Evolutionary conservation across 2,329 filamentous ascomycete genomes (phyloP).

Genomic region (Fonsecaea multimorphosa): DNA sequence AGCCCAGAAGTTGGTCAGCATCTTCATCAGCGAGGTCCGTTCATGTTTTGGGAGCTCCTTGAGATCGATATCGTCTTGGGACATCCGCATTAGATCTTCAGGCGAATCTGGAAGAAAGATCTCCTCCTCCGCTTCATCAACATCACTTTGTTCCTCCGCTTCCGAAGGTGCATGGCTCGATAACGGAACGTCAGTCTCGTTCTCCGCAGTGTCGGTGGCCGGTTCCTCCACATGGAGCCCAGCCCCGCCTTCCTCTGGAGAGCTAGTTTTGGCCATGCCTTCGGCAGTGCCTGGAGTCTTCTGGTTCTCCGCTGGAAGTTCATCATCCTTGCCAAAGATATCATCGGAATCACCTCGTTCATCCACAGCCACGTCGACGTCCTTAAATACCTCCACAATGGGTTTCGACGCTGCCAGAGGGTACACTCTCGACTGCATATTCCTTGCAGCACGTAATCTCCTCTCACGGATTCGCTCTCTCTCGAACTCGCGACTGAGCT

Average conservation of each 20-base stretch:
- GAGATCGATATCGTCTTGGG: slow-evolving; percentile 62
- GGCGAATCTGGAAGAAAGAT: slow-evolving; percentile 62
- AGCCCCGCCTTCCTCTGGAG: slow-evolving; percentile 42
- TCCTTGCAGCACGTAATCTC: slow-evolving; percentile 77
- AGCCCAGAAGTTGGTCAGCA: slow-evolving; percentile 97
- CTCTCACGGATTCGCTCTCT: slow-evolving; percentile 89
- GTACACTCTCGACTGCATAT: slow-evolving; percentile 77
- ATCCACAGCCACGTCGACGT: slow-evolving; percentile 90
- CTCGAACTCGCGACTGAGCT: slow-evolving; percentile 94
- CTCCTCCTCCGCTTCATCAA: slow-evolving; percentile 74
- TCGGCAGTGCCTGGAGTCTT: slow-evolving; percentile 38
- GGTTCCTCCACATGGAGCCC: slow-evolving; percentile 45
- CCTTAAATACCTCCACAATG: slow-evolving; percentile 93
- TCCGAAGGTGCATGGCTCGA: slow-evolving; percentile 64
- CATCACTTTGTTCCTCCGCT: slow-evolving; percentile 71
- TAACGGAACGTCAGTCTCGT: slow-evolving; percentile 53
- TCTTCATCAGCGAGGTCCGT: slow-evolving; percentile 90
- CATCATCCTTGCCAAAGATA: slow-evolving; percentile 44
- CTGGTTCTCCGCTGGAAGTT: slow-evolving; percentile 34
- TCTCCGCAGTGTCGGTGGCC: slow-evolving; percentile 45
- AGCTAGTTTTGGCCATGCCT: slow-evolving; percentile 43
- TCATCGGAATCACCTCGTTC: slow-evolving; percentile 74
- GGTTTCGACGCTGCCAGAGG: slow-evolving; percentile 92
- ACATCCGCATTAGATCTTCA: slow-evolving; percentile 59
- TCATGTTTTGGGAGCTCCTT: slow-evolving; percentile 89